phyloP scores from a whole-genome alignment of 192 early-diverging fungal species.

The Allomyces javanicus region DNA sequence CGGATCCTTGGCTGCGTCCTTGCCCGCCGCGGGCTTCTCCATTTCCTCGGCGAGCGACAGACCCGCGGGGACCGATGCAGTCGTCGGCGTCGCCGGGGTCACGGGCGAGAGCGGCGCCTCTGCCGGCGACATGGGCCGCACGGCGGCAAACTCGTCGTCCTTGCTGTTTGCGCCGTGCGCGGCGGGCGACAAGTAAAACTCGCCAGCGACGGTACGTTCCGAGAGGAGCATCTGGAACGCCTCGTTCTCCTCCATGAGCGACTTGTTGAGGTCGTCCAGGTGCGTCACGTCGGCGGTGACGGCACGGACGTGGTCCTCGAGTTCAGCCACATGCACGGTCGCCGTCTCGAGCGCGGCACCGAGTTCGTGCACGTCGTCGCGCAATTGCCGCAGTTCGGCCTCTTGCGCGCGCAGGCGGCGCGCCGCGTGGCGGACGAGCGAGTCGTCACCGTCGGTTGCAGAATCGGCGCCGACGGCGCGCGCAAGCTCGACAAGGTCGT shows the following conservation, averaged over 20 bases:
- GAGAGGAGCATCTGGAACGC: conserved; percentile 57
- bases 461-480: neutral
- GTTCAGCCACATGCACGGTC: neutral
- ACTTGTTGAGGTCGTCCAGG: conserved; percentile 42
- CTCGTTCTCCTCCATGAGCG: conserved; percentile 63
- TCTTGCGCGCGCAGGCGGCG: neutral
- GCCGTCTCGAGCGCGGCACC: neutral
- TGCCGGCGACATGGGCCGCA: too few relatives aligned
- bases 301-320: neutral
- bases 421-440: neutral
- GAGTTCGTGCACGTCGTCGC: neutral
- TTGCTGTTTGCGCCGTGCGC: neutral
- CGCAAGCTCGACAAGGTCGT: neutral
- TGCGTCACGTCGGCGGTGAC: conserved; percentile 19
- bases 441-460: neutral
- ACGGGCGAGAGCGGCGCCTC: too few relatives aligned
- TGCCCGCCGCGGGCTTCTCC: neutral
- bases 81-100: too few relatives aligned
- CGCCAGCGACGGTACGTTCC: conserved; percentile 63
- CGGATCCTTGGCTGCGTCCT: neutral
- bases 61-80: too few relatives aligned
- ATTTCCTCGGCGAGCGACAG: neutral
- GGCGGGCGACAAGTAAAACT: conserved; percentile 25
- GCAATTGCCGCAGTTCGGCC: neutral
- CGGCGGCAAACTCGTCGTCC: too few relatives aligned